These are phyloP conservation scores for Cystofilobasidium capitatum DNA, from an alignment of 768 basidiomycete species.

Conservation along the genomic window DNA sequence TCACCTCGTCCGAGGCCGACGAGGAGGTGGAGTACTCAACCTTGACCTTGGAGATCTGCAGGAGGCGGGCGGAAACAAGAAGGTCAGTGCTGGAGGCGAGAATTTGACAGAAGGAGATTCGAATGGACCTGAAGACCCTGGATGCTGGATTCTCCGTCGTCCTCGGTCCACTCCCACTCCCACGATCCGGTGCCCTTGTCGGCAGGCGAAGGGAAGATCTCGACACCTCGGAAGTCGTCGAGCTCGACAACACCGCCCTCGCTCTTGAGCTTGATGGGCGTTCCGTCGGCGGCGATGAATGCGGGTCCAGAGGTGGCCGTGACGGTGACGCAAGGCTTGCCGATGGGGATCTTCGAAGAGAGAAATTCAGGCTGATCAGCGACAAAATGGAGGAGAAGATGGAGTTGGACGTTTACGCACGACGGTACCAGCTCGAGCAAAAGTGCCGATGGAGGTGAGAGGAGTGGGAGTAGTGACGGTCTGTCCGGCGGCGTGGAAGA, in stretches of 20 bases:
- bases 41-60: conserved; percentile 29
- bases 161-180: no score
- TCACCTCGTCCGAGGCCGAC: no score
- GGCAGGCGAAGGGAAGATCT: conserved; percentile 34
- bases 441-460: conserved; percentile 35
- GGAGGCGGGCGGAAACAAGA: no score
- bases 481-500: conserved; percentile 31
- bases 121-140: no score
- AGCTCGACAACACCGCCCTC: conserved; percentile 36
- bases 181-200: no score
- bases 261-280: conserved; percentile 31
- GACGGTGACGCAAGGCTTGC: conserved; percentile 35
- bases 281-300: conserved; percentile 33
- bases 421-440: conserved; percentile 37
- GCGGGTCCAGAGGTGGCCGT: conserved; percentile 33
- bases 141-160: no score
- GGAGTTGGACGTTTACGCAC: no score
- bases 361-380: no score
- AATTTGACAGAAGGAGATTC: no score
- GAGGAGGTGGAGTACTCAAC: no score
- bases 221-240: conserved; percentile 38
- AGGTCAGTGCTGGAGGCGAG: no score
- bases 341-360: no score
- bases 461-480: conserved; percentile 33
- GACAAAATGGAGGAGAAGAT: conserved; percentile 33